A percentile compares a stretch with the other conserved stretches of the same genome.
Evolutionary conservation across 805 yeast genomes (phyloP).

Genomic region (Yamadazyma kitorensis): DNA sequence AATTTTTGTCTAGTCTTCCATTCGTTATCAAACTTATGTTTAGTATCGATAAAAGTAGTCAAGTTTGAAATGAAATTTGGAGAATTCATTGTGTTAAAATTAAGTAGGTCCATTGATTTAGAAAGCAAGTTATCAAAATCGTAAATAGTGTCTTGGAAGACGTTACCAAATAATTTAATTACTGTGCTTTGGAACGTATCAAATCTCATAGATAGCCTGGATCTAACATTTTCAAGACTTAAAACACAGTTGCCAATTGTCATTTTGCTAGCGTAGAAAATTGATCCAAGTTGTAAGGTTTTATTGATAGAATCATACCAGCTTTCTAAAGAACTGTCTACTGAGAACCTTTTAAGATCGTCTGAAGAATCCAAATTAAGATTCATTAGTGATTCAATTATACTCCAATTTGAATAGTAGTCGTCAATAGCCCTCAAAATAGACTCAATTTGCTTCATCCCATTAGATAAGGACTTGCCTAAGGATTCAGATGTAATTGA

Average conservation of each 20-base stretch:
- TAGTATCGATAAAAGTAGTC: slow-evolving; percentile 7
- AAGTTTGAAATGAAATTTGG: slow-evolving; percentile 7
- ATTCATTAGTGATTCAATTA: slow-evolving; percentile 60
- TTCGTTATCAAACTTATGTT: background rate
- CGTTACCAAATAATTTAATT: slow-evolving; percentile 36
- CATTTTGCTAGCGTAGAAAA: slow-evolving; percentile 41
- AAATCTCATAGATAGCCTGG: slow-evolving; percentile 50
- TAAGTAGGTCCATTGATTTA: slow-evolving; percentile 22
- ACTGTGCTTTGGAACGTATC: slow-evolving; percentile 57
- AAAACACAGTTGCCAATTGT: slow-evolving; percentile 25
- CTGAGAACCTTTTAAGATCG: slow-evolving; percentile 28
- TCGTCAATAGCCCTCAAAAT: slow-evolving; percentile 22
- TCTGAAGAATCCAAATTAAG: slow-evolving; percentile 38
- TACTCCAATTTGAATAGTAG: slow-evolving; percentile 52
- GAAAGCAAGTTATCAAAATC: slow-evolving; percentile 28
- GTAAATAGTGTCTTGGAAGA: slow-evolving; percentile 29
- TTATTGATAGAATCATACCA: slow-evolving; percentile 53
- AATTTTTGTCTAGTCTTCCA: slow-evolving; percentile 8
- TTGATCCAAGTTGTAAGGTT: slow-evolving; percentile 38
- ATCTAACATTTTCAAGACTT: slow-evolving; percentile 52
- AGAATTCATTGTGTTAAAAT: slow-evolving; percentile 11
- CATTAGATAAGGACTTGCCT: background rate
- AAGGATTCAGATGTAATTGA: background rate
- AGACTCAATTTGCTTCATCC: slow-evolving; percentile 26
- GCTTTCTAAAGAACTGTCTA: slow-evolving; percentile 15